Evolutionary conservation across 1,284 basidiomycete species (phyloP), one percentile per base, ranked within the genome.

Genomic region (Ustilago tritici): DNA sequence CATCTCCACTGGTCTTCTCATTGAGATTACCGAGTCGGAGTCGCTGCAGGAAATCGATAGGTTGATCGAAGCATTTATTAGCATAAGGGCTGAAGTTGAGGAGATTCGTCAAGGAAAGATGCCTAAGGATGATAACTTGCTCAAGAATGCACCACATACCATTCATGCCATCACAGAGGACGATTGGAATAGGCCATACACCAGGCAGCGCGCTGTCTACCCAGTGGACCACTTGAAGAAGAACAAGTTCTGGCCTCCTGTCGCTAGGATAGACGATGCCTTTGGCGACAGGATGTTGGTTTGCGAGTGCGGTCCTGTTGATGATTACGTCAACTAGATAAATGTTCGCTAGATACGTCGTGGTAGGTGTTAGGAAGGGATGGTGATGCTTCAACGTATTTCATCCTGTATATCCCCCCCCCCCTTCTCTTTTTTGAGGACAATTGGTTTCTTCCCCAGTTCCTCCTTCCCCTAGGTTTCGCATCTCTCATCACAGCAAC

Each of bases 31-130:
- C 53, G 84, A 85, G 67, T 81, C 78, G 54, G 84, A 85, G 69
- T 78, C 76, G 40, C 68, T 84, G 15, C 76, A 74, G 31, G 84
- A 85, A 70, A 75, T 85, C 46, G 82, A 84, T 23, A 92, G 93
- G 82, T 96, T 98, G 89, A 94, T 95, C 87, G 93, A 98, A 79
- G 95, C 96, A 7, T 95, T 98, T 92, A 95, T 99, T 78, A 90
- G 93, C 76, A 99, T 99, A 81, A 92, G 95, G 61, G 89, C 91
- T 78, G 96, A 99, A 87, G 94, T 92, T 0, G 92, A 96, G 76
- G 94, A 96, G 72, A 90, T 99, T 80, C 90, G 93, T 54, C 88
- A 89, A 15, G 95, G 95, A 60, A 92, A 92, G 84, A 93, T 93
- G 88, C 73, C 77, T 53, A 72, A 69, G 47, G 76, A 82, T 40